Base-by-base conservation (phyloP, 2,329 filamentous ascomycete species). In the Claviceps sp. region DNA sequence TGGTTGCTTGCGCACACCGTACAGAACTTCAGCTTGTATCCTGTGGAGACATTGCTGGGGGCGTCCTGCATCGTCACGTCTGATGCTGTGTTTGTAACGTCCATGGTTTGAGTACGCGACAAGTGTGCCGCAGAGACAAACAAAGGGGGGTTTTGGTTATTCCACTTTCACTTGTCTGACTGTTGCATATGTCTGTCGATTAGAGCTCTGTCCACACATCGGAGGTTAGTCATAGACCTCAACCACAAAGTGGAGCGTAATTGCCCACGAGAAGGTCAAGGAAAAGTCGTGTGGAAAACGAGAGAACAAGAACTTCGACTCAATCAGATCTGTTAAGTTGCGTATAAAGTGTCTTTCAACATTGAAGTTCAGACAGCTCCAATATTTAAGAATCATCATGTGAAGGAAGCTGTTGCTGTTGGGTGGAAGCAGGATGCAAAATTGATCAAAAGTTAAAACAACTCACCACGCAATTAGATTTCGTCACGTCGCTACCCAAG, bases 1-100 rank as follows among this genome's bases (percentile, higher is more conserved):
- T 98, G 89, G 62, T 98, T 98, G 62, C 89, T 95, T 7, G 93
- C 93, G 70, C 93, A 98, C n/a, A 98, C 91, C 2, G 93, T 97
- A 74, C 90, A 96, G 70, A 97, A 96, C 64, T 87, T 94, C 55
- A 98, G 78, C 70, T 93, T 95, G 76, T 83, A 95, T 50, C 76
- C 79, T n/a, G 72, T 72, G 26, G 73, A 68, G 17, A 74, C 73
- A 44, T 77, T 73, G 14, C 72, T 68, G 26, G 72, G 68, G 51
- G 71, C 71, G 52, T 75, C 74, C 52, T 68, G 64, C 40, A 62
- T 56, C 37, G 68, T 56, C 20, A 61, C 55, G 4, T 64, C 53
- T 34, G 61, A 55, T 42, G 62, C 60, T 51, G 70, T 74, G 54
- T 74, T 75, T 29, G 65, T 56, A 40, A 58, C 60, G 51, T 77